These are phyloP conservation scores for Agrostemma githago DNA, from an alignment of 148 eudicot species.

Conservation along the genomic window DNA sequence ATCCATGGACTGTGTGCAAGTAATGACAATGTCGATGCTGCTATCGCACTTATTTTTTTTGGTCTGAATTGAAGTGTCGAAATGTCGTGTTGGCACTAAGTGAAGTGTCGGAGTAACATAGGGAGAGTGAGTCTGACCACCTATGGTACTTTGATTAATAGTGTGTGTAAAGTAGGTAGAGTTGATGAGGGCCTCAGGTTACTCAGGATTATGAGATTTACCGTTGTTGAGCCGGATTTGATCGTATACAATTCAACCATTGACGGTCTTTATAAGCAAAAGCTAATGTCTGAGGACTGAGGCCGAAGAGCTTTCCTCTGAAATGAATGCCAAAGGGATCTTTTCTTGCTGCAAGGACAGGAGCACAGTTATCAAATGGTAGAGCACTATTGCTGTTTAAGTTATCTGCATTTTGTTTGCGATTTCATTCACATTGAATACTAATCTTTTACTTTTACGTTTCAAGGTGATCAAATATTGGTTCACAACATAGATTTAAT, in stretches of 20 bases:
- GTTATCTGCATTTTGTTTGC: too few relatives aligned
- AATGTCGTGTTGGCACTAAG: too few relatives aligned
- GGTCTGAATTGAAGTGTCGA: too few relatives aligned
- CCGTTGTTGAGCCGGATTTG: constrained; percentile 25
- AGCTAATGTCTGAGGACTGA: constrained; percentile 24
- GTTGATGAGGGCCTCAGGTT: constrained; percentile 9
- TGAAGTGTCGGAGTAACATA: too few relatives aligned
- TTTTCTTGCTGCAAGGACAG: constrained; percentile 9
- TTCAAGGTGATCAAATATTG: too few relatives aligned
- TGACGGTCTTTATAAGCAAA: constrained; percentile 35
- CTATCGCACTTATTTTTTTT: neutral
- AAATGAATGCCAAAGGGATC: constrained; percentile 27
- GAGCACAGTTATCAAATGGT: too few relatives aligned
- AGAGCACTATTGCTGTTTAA: too few relatives aligned
- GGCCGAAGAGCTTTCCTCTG: constrained; percentile 27
- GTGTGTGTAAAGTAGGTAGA: constrained; percentile 10
- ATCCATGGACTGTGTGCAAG: constrained; percentile 1
- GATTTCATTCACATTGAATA: too few relatives aligned
- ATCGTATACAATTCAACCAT: constrained; percentile 26
- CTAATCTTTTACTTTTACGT: too few relatives aligned
- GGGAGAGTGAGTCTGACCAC: neutral
- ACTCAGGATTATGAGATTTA: constrained; percentile 11
- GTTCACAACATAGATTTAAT: too few relatives aligned
- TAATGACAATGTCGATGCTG: constrained; percentile 4
- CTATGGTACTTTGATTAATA: constrained; percentile 9